Percentiles rank a stretch among this genome's conserved stretches.
phyloP scores from a whole-genome alignment of 2,329 filamentous ascomycete genomes.

The Bertia moriformis region DNA sequence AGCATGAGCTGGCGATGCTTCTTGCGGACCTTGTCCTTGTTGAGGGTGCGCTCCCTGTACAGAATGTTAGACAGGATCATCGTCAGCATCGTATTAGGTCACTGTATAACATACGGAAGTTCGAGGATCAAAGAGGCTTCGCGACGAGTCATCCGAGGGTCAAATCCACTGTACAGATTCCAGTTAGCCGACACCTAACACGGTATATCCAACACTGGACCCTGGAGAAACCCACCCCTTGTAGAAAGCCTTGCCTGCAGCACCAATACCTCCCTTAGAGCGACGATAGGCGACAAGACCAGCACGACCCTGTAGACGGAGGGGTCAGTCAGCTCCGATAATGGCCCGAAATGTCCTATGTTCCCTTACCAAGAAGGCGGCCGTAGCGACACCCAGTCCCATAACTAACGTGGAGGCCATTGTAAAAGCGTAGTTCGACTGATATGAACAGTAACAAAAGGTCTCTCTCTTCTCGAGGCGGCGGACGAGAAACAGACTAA shows the following conservation, averaged over 20 bases:
- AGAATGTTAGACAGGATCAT: not conserved
- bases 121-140: slow-evolving; percentile 85
- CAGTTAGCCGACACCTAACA: slow-evolving; percentile 31
- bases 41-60: slow-evolving; percentile 66
- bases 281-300: slow-evolving; percentile 78
- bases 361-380: slow-evolving; percentile 1
- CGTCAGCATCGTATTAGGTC: not conserved
- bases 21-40: slow-evolving; percentile 88
- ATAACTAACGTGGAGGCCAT: not conserved
- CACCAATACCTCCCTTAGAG: slow-evolving; percentile 63
- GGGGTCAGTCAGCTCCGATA: not conserved
- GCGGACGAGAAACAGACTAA: no score
- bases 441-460: no score
- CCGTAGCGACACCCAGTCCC: not conserved
- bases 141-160: not conserved
- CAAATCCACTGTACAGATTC: not conserved
- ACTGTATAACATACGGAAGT: slow-evolving; percentile 51
- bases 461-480: no score
- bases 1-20: slow-evolving; percentile 93
- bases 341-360: not conserved
- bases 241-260: slow-evolving; percentile 83
- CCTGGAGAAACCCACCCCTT: slow-evolving; percentile 55
- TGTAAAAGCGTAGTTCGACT: not conserved
- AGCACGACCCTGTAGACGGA: slow-evolving; percentile 59
- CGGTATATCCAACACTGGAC: slow-evolving; percentile 92